Evolutionary conservation across 2,329 filamentous ascomycete species (phyloP).

Genomic region (Zopfia rhizophila): DNA sequence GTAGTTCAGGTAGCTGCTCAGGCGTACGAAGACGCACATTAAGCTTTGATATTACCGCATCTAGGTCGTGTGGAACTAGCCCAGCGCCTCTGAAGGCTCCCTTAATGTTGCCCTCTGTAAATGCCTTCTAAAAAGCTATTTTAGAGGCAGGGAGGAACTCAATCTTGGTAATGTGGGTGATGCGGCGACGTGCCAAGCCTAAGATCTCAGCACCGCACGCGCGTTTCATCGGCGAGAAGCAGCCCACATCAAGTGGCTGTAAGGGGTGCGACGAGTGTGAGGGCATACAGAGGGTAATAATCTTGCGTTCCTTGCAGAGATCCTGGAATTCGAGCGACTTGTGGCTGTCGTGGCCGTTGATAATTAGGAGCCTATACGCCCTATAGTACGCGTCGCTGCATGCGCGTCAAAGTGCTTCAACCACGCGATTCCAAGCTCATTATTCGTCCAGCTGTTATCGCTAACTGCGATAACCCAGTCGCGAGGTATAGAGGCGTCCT

Average conservation of each 20-base stretch:
- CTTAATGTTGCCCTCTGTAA: slow-evolving; percentile 38
- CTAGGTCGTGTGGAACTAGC: slow-evolving; percentile 44
- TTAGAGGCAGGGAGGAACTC: slow-evolving; percentile 34
- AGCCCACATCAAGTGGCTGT: slow-evolving; percentile 52
- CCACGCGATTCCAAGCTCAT: slow-evolving; percentile 47
- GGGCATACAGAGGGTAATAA: slow-evolving; percentile 52
- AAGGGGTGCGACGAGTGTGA: slow-evolving; percentile 48
- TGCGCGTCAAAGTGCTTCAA: slow-evolving; percentile 48
- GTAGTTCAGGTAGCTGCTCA: slow-evolving; percentile 12
- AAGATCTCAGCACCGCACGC: slow-evolving; percentile 42
- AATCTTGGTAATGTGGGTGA: slow-evolving; percentile 40
- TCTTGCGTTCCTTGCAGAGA: slow-evolving; percentile 48
- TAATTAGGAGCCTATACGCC: slow-evolving; percentile 49
- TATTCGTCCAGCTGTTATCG: slow-evolving; percentile 48
- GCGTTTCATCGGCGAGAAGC: slow-evolving; percentile 47
- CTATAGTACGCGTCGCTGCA: slow-evolving; percentile 28
- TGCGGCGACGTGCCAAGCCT: slow-evolving; percentile 34
- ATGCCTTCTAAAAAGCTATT: slow-evolving; percentile 30
- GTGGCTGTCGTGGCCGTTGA: slow-evolving; percentile 52
- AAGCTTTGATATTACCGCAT: slow-evolving; percentile 47
- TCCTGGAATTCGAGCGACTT: slow-evolving; percentile 47
- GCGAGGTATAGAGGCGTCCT: slow-evolving; percentile 3
- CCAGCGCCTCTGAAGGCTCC: slow-evolving; percentile 44
- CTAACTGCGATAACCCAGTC: slow-evolving; percentile 41
- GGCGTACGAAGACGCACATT: slow-evolving; percentile 27